Percentiles rank a stretch among this genome's conserved stretches.
Evolutionary conservation across 495 filamentous ascomycete species (phyloP).

Genomic region (Aspergillus nidulans): DNA sequence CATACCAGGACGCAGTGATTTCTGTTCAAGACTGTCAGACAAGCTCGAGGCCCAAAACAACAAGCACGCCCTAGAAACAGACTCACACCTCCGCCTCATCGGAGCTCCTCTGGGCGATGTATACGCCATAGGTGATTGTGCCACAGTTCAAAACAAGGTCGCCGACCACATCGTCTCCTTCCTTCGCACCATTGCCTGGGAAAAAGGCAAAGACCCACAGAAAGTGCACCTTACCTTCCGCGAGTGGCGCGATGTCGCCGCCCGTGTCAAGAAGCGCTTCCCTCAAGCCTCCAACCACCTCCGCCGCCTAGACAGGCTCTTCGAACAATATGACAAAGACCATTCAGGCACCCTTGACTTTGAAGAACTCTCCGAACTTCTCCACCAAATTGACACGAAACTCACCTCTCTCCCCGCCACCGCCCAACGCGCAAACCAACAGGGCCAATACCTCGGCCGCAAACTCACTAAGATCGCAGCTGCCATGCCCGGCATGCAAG

Average conservation of each 20-base stretch:
- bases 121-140: slow-evolving; percentile 96
- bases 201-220: slow-evolving; percentile 83
- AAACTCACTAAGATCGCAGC: slow-evolving; percentile 93
- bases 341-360: slow-evolving; percentile 91
- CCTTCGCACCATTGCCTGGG: slow-evolving; percentile 85
- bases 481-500: slow-evolving; percentile 66
- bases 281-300: slow-evolving; percentile 92
- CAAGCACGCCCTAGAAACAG: slow-evolving; percentile 88
- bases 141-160: slow-evolving; percentile 94
- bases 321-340: slow-evolving; percentile 88
- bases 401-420: slow-evolving; percentile 82
- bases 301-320: slow-evolving; percentile 81
- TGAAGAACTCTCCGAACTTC: slow-evolving; percentile 80
- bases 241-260: slow-evolving; percentile 83
- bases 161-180: slow-evolving; percentile 83
- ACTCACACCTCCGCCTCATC: slow-evolving; percentile 86
- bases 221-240: slow-evolving; percentile 74
- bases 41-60: slow-evolving; percentile 81
- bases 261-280: slow-evolving; percentile 79
- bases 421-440: slow-evolving; percentile 96
- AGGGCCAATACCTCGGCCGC: slow-evolving; percentile 86
- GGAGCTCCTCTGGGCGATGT: slow-evolving; percentile 92
- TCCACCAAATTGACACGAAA: slow-evolving; percentile 86
- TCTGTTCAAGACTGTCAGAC: slow-evolving; percentile 67
- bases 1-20: slow-evolving; percentile 64